Conservation (phyloP, 192 early-diverging fungal genomes). For the Gonapodya sp. region DNA sequence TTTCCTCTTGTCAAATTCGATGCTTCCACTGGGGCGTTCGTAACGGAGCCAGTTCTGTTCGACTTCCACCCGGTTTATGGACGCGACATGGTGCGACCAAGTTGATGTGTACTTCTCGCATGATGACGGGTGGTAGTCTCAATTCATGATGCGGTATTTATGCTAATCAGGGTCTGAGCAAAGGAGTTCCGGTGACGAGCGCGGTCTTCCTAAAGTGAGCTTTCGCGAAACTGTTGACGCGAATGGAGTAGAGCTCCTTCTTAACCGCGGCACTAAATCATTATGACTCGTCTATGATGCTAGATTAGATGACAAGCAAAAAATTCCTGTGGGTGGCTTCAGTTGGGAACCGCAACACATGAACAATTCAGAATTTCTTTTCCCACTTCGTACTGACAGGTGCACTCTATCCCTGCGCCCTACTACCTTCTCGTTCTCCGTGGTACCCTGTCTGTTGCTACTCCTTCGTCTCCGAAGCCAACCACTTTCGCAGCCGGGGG, state of each 20-base stretch:
- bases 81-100: neutral
- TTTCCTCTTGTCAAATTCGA: neutral
- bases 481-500: neutral
- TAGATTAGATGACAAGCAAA: neutral
- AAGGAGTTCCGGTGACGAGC: neutral
- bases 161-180: neutral
- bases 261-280: too few species aligned
- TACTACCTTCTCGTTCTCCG: conserved; percentile 5
- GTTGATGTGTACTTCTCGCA: neutral
- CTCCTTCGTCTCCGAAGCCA: neutral
- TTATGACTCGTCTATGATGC: too few species aligned
- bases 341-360: neutral
- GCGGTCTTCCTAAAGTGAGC: neutral
- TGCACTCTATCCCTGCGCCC: neutral
- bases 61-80: neutral
- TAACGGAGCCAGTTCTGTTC: neutral
- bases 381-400: neutral
- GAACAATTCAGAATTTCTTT: too few species aligned
- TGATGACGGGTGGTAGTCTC: neutral
- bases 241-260: neutral
- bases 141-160: neutral
- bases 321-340: neutral
- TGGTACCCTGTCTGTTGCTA: neutral
- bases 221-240: neutral
- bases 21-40: neutral